These are phyloP conservation scores for Tulasnella sp. DNA, from an alignment of 768 basidiomycete species.

Conservation along the genomic window DNA sequence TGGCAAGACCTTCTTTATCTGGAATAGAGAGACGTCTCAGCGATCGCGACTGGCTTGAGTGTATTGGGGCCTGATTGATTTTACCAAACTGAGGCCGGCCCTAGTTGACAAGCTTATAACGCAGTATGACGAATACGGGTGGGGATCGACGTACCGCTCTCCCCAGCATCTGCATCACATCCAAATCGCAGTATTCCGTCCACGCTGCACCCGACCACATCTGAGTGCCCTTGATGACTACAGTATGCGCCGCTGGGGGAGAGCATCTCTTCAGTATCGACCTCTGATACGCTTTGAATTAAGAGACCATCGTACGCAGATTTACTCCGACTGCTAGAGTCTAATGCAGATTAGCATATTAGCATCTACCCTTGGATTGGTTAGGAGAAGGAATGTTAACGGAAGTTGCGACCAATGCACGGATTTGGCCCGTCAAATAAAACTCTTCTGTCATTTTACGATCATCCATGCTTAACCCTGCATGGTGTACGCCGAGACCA, in stretches of 20 bases:
- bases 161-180: constrained; percentile 94
- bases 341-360: constrained; percentile 30
- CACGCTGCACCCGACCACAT: constrained; percentile 57
- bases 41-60: not conserved
- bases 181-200: constrained; percentile 81
- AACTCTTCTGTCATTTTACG: constrained; percentile 61
- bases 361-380: not conserved
- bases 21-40: constrained; percentile 7
- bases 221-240: constrained; percentile 85
- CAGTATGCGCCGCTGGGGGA: constrained; percentile 71
- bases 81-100: constrained; percentile 86
- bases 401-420: constrained; percentile 71
- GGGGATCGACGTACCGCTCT: constrained; percentile 50
- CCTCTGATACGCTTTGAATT: not conserved
- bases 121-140: not conserved
- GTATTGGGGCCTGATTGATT: constrained; percentile 7
- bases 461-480: constrained; percentile 67
- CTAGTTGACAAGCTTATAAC: constrained; percentile 25
- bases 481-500: constrained; percentile 89
- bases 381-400: constrained; percentile 33
- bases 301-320: constrained; percentile 48
- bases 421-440: constrained; percentile 51
- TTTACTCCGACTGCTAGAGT: constrained; percentile 96
- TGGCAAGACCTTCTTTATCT: constrained; percentile 76
- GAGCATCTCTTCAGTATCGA: not conserved